Evolutionary conservation across 805 yeast species (phyloP), one percentile per base, ranked within the genome.

Genomic region (Metschnikowia cubensis): DNA sequence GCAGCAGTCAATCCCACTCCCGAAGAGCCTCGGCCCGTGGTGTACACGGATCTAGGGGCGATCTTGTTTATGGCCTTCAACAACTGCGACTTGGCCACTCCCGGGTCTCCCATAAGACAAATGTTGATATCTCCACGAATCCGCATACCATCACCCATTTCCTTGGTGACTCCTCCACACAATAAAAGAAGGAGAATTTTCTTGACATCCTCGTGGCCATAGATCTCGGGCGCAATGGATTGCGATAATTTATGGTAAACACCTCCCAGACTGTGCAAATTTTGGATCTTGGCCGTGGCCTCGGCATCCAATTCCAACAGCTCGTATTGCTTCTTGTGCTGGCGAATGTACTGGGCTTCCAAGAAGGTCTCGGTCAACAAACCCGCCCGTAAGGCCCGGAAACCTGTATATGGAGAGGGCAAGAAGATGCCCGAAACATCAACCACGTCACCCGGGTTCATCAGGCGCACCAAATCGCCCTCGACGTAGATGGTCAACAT

Each of bases 1-100:
- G 99, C 99, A 1, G 99, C 99, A 3, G 99, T 94, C 61, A 94
- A 76, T 73, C 99, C 99, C 42, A 94, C 99, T 50, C 99, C 99
- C 0, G 99, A 94, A 3, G 97, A 90, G 67, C 99, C 99, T 62
- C 96, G 83, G 72, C 99, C 99, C 1, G 99, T 94, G 7, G 99
- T 94, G 68, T 94, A 94, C 31, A 94, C 95, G 45, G 96, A 95
- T 63, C 98, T 80, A 31, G 99, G 99, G 3, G 98, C 94, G 48
- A 94, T 87, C 61, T 91, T 89, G 52, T 89, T 79, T 57, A 94
- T 89, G 33, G 95, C 86, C 66, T 94, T 94, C 56, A 94, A 76
- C 63, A 94, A 75, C 77, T 94, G 99, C 2, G 98, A 94, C 70
- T 94, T 94, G 63, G 99, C 99, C 48, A 94, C 99, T 76, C 99